Conservation (phyloP, 176 grass and related monocot species). For the Carex myosuroides region DNA sequence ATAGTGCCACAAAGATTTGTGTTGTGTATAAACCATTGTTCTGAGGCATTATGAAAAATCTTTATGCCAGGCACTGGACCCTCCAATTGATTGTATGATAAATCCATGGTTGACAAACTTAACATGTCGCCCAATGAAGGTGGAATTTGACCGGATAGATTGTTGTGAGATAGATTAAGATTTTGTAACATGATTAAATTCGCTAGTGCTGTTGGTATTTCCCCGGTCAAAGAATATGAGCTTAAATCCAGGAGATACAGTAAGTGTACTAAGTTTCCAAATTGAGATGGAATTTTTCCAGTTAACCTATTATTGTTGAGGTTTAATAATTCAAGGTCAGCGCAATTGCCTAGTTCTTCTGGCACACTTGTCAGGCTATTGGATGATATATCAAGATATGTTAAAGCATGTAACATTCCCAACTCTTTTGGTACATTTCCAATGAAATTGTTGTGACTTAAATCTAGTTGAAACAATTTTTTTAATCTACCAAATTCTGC, state of each 20-base stretch:
- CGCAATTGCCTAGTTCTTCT: neutral
- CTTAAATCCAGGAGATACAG: slow-evolving; percentile 23
- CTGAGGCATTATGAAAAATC: neutral
- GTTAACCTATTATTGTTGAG: neutral
- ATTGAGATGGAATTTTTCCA: neutral
- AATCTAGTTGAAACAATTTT: neutral
- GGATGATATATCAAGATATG: neutral
- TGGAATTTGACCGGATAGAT: slow-evolving; percentile 18
- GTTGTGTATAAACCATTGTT: slow-evolving; percentile 9
- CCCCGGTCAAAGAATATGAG: slow-evolving; percentile 18
- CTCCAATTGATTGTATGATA: slow-evolving; percentile 36
- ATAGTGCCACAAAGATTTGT: neutral
- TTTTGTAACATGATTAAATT: neutral
- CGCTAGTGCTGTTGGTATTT: neutral
- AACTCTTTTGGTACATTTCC: neutral
- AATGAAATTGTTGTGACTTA: neutral
- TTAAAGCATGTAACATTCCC: neutral
- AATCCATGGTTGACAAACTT: slow-evolving; percentile 24
- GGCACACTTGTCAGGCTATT: neutral
- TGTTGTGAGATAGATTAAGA: neutral
- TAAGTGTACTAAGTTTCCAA: neutral
- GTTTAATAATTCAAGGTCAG: neutral
- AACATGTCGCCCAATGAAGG: slow-evolving; percentile 5
- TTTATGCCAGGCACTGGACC: slow-evolving; percentile 9
- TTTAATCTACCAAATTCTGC: neutral